Percentiles rank a stretch among this genome's conserved stretches.
phyloP scores from a whole-genome alignment of 768 basidiomycete species.

The Lactarius evosmus region DNA sequence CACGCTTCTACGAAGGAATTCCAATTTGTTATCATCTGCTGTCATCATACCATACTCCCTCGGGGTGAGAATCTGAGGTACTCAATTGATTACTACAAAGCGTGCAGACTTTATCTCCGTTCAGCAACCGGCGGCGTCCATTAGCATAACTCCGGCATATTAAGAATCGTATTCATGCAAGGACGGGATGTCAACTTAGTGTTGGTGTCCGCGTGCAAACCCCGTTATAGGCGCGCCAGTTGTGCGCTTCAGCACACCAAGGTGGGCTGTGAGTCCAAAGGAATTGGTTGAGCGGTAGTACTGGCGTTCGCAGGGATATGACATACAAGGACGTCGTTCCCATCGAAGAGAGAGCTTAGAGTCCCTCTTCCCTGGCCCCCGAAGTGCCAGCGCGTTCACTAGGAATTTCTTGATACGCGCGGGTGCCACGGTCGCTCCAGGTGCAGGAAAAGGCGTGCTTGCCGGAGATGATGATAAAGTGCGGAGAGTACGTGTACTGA shows the following conservation, averaged over 20 bases:
- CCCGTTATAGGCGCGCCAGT: conserved; percentile 19
- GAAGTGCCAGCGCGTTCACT: conserved; percentile 12
- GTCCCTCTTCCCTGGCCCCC: background rate
- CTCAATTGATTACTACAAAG: background rate
- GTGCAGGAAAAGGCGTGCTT: background rate
- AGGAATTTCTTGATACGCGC: conserved; percentile 22
- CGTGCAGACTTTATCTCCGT: background rate
- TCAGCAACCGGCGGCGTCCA: background rate
- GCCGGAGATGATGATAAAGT: conserved; percentile 22
- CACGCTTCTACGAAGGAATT: conserved; percentile 4
- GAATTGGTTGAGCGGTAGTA: background rate
- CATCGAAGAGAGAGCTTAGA: conserved; percentile 14
- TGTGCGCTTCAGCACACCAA: conserved; percentile 23
- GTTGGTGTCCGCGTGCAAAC: conserved; percentile 16
- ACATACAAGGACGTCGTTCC: conserved; percentile 27
- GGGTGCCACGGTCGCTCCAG: conserved; percentile 13
- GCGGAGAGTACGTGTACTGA: conserved; percentile 25
- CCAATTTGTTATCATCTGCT: conserved; percentile 1
- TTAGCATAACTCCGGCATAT: background rate
- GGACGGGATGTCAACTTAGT: background rate
- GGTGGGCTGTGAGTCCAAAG: conserved; percentile 5
- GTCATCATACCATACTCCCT: background rate
- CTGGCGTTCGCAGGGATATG: background rate
- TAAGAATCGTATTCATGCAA: background rate
- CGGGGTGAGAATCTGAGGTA: background rate